A percentile compares a stretch with the other conserved stretches of the same genome.
These are phyloP conservation scores for Protomyces inundatus DNA, from an alignment of 1,139 yeast species.

Conservation along the genomic window DNA sequence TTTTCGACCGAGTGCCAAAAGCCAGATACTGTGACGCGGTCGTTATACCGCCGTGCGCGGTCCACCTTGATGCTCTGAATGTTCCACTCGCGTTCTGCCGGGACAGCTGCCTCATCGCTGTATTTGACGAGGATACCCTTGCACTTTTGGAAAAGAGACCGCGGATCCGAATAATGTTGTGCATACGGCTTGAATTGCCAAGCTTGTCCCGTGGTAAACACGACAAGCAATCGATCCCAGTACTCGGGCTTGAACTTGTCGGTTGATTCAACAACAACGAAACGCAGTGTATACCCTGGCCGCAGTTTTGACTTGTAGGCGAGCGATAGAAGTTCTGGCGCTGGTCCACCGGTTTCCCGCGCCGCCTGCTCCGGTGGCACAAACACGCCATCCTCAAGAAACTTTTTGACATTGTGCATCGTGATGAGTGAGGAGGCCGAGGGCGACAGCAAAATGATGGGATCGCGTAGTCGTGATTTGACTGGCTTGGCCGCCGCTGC, in stretches of 20 bases:
- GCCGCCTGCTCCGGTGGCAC: constrained; percentile 49
- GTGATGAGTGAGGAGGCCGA: constrained; percentile 87
- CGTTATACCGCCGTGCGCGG: constrained; percentile 78
- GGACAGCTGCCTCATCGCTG: constrained; percentile 54
- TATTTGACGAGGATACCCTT: constrained; percentile 76
- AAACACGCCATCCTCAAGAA: constrained; percentile 71
- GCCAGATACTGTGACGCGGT: constrained; percentile 74
- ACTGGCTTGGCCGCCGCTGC: constrained; percentile 15
- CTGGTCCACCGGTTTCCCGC: constrained; percentile 30
- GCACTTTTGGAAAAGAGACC: constrained; percentile 70
- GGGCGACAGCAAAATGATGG: constrained; percentile 89
- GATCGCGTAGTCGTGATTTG: constrained; percentile 49
- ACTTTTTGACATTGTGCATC: constrained; percentile 72
- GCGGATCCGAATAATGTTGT: constrained; percentile 61
- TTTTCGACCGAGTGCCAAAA: constrained; percentile 61
- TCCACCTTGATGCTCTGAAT: constrained; percentile 73
- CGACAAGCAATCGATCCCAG: constrained; percentile 90
- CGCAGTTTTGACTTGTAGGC: constrained; percentile 55
- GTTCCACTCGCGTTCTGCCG: constrained; percentile 82
- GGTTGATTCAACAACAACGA: constrained; percentile 79
- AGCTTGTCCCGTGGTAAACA: constrained; percentile 91
- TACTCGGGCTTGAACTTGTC: constrained; percentile 92
- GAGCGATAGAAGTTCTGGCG: constrained; percentile 36
- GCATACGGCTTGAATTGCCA: constrained; percentile 94
- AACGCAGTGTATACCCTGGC: constrained; percentile 50